phyloP scores from a whole-genome alignment of 2,329 filamentous ascomycete species.

The Fusarium humuli region DNA sequence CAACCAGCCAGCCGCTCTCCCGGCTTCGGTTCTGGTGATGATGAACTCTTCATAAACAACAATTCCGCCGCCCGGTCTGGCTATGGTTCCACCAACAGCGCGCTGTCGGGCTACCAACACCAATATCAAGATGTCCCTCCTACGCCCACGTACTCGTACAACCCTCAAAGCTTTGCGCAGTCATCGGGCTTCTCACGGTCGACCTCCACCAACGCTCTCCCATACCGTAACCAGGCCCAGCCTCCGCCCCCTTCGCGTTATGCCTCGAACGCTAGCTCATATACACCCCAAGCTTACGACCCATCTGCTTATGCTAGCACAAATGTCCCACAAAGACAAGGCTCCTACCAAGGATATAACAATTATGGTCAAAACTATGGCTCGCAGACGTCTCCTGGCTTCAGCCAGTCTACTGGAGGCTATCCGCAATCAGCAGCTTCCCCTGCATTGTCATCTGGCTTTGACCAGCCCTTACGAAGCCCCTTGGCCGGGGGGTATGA shows the following conservation, averaged over 20 bases:
- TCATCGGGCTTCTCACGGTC: slow-evolving; percentile 55
- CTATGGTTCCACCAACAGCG: slow-evolving; percentile 59
- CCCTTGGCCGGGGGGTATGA: slow-evolving; percentile 53
- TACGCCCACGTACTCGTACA: slow-evolving; percentile 69
- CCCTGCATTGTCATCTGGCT: slow-evolving; percentile 51
- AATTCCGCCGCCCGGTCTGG: slow-evolving; percentile 51
- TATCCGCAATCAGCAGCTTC: slow-evolving; percentile 47
- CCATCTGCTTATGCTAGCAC: slow-evolving; percentile 68
- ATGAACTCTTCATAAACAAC: slow-evolving; percentile 74
- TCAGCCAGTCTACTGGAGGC: slow-evolving; percentile 51
- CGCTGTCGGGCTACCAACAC: slow-evolving; percentile 65
- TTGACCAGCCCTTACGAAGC: slow-evolving; percentile 57
- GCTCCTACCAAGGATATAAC: slow-evolving; percentile 62
- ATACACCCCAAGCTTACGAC: slow-evolving; percentile 67
- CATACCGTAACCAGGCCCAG: slow-evolving; percentile 58
- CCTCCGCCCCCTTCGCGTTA: slow-evolving; percentile 54
- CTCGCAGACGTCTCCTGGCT: slow-evolving; percentile 52
- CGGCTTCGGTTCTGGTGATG: slow-evolving; percentile 52
- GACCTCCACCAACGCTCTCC: slow-evolving; percentile 63
- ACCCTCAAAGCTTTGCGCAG: slow-evolving; percentile 73
- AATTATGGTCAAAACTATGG: slow-evolving; percentile 58
- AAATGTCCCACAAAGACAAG: slow-evolving; percentile 61
- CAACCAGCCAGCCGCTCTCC: slow-evolving; percentile 46
- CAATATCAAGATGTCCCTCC: slow-evolving; percentile 62
- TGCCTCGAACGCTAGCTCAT: slow-evolving; percentile 56